These are phyloP conservation scores for Rhizomucor pusillus DNA, from an alignment of 371 early-diverging fungal genomes.

Conservation along the genomic window DNA sequence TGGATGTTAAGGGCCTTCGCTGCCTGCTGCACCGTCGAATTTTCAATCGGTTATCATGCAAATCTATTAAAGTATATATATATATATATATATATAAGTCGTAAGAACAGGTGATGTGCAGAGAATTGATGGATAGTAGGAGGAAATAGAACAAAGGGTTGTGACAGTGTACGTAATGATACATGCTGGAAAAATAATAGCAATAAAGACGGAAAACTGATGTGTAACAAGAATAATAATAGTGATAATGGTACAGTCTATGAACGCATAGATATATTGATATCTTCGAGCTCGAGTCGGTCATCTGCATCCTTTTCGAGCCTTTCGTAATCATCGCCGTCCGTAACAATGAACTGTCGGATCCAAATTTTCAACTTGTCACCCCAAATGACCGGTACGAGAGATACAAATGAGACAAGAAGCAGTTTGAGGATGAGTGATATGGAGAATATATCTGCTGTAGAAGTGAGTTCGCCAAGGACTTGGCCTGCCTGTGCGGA, in stretches of 20 bases:
- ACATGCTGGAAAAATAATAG: too few relatives aligned
- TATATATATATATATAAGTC: background rate
- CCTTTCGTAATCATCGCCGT: constrained; percentile 7
- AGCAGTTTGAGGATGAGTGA: constrained; percentile 38
- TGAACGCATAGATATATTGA: background rate
- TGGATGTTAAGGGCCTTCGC: too few relatives aligned
- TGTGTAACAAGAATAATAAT: background rate
- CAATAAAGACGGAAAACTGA: too few relatives aligned
- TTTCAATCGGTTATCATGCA: too few relatives aligned
- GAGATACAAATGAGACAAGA: constrained; percentile 40
- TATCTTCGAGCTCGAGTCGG: background rate
- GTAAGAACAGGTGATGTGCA: background rate
- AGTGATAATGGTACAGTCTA: background rate
- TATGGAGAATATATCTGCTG: constrained; percentile 44
- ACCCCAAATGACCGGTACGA: constrained; percentile 49
- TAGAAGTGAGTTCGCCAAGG: constrained; percentile 42
- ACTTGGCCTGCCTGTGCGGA: constrained; percentile 50
- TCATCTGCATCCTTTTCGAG: constrained; percentile 13
- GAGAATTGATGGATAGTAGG: background rate
- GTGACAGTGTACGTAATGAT: too few relatives aligned
- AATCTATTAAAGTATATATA: too few relatives aligned
- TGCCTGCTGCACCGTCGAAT: too few relatives aligned
- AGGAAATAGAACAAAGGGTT: too few relatives aligned
- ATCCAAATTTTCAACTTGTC: constrained; percentile 30
- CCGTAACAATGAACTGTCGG: constrained; percentile 8